phyloP scores from a whole-genome alignment of 1,139 yeast genomes.

The Blastobotrys illinoisensis region DNA sequence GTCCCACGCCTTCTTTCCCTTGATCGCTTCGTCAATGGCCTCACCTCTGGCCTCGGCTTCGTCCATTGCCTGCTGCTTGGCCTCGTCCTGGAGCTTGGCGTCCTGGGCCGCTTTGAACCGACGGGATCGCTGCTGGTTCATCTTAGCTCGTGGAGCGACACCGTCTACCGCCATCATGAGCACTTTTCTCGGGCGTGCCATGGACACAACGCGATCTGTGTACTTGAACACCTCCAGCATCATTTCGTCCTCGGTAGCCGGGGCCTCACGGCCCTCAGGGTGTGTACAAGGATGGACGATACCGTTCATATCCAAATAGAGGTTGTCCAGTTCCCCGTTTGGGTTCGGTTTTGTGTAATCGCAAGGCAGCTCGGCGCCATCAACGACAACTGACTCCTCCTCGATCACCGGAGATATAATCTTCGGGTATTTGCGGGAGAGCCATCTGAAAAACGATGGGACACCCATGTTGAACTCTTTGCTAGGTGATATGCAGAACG shows the following conservation, averaged over 20 bases:
- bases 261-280: constrained; percentile 91
- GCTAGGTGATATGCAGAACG: neutral
- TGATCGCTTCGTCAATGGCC: constrained; percentile 37
- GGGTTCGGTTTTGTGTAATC: constrained; percentile 77
- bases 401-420: constrained; percentile 87
- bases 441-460: constrained; percentile 97
- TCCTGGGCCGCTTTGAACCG: constrained; percentile 94
- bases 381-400: constrained; percentile 47
- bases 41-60: constrained; percentile 46
- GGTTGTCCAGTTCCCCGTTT: constrained; percentile 89
- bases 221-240: constrained; percentile 82
- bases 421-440: constrained; percentile 88
- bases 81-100: constrained; percentile 49
- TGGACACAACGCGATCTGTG: constrained; percentile 80
- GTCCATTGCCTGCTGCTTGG: constrained; percentile 48
- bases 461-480: constrained; percentile 45
- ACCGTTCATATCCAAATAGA: constrained; percentile 94
- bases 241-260: constrained; percentile 94
- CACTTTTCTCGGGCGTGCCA: constrained; percentile 93
- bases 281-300: constrained; percentile 97
- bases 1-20: constrained; percentile 62
- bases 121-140: constrained; percentile 97
- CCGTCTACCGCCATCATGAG: constrained; percentile 95
- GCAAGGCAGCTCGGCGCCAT: constrained; percentile 58
- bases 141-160: constrained; percentile 97